Evolutionary conservation across 306 rosid genomes (phyloP), one percentile per base, ranked within the genome.

Genomic region (Rosa rugosa): DNA sequence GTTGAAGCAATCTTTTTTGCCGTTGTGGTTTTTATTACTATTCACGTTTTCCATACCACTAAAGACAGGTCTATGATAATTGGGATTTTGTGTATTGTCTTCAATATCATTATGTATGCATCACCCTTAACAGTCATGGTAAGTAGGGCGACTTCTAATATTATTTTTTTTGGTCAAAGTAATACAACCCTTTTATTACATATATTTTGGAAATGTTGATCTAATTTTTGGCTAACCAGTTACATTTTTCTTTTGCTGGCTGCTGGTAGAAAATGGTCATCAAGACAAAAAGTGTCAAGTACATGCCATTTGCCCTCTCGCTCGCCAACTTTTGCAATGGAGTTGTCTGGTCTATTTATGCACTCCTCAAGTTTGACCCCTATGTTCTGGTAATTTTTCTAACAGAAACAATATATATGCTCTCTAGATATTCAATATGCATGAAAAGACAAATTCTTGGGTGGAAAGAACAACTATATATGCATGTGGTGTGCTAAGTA

Each of bases 101-200:
- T 88, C 83, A 90, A 89, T 78, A 78, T 86, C 3, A 82, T 90
- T 71, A 92, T 89, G 91, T 89, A 90, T 75, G 16, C 60, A 3
- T 74, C 92, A 77, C 90, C 92, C 77, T 89, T 92, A 18, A 92
- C 96, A 4, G 51, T 90, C 84, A 92, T 92, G 92, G 95, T 87
- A 84, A 44, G 85, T 66, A 51, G 56, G 56, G n/a, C 6, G 56
- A 6, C 22, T 5, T 20, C 31, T 8, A 31, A 47, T 65, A 13
- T 47, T 47, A 11, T 6, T 17, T 64, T 6, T 64, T 63, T 17
- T 13, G 10, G 0, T 25, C 49, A 5, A n/a, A 1, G 11, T 69
- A 64, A 1, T 1, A 27, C 38, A 14, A 62, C 14, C 49, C 11
- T 25, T 14, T 14, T 17, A 31, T 34, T 65, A 42, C 25, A 27